Evolutionary conservation across 176 grass and related monocot genomes (phyloP).

Genomic region (Hordeum marinum): DNA sequence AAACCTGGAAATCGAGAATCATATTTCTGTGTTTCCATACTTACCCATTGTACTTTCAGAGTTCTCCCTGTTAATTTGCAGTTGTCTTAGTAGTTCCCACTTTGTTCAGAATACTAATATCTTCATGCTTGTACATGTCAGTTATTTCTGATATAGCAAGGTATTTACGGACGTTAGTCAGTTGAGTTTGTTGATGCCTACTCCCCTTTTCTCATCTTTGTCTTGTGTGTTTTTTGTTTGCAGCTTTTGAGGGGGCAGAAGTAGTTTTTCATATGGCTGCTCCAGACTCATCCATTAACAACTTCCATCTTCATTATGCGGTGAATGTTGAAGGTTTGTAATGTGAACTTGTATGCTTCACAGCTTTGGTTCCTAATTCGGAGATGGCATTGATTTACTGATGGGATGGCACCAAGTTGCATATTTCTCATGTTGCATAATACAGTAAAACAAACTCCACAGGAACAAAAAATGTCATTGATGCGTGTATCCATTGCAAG

Average conservation of each 20-base stretch:
- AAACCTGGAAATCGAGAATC: neutral
- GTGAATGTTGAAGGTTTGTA: slow-evolving; percentile 91
- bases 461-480: slow-evolving; percentile 98
- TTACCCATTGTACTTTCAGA: neutral
- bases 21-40: neutral
- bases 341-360: slow-evolving; percentile 8
- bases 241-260: slow-evolving; percentile 86
- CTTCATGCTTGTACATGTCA: neutral
- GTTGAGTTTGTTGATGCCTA: neutral
- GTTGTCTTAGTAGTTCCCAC: neutral
- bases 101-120: neutral
- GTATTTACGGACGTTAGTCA: neutral
- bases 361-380: slow-evolving; percentile 20
- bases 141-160: neutral
- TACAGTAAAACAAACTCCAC: neutral
- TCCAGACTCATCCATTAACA: slow-evolving; percentile 98
- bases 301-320: slow-evolving; percentile 92
- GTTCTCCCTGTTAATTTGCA: neutral
- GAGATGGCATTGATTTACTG: neutral
- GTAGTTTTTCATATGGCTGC: slow-evolving; percentile 99
- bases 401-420: neutral
- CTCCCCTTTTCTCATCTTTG: neutral
- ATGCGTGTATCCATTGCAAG: slow-evolving; percentile 69
- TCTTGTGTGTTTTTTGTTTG: slow-evolving; percentile 23
- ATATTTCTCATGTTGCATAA: neutral